phyloP scores from a whole-genome alignment of 768 basidiomycete genomes.

The Auricularia cornea region DNA sequence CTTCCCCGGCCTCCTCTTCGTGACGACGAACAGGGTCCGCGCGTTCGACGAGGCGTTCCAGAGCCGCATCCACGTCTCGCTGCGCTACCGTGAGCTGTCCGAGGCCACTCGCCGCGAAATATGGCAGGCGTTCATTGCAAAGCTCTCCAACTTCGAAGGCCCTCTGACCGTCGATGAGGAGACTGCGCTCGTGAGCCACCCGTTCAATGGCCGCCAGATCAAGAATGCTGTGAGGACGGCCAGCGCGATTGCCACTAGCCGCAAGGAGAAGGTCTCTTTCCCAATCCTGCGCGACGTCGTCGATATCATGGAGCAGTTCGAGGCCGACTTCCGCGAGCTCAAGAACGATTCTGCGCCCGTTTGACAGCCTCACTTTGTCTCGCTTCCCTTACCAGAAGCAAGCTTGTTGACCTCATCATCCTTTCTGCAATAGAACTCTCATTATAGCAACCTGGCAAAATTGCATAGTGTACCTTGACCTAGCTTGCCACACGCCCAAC shows the following conservation, averaged over 20 bases:
- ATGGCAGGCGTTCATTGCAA: constrained; percentile 53
- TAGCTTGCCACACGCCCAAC: too few species aligned
- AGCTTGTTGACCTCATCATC: too few species aligned
- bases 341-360: too few species aligned
- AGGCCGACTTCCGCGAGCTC: constrained; percentile 3
- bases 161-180: constrained; percentile 36
- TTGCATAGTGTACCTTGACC: too few species aligned
- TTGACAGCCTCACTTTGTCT: too few species aligned
- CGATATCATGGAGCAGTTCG: constrained; percentile 43
- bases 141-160: constrained; percentile 18
- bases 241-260: constrained; percentile 46
- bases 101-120: constrained; percentile 47
- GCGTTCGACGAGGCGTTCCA: constrained; percentile 31
- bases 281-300: constrained; percentile 28
- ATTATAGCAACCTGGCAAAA: too few species aligned
- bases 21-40: constrained; percentile 32
- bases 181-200: constrained; percentile 36
- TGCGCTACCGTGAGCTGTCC: constrained; percentile 54
- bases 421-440: too few species aligned
- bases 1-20: constrained; percentile 32
- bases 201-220: constrained; percentile 58
- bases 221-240: constrained; percentile 64
- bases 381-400: too few species aligned
- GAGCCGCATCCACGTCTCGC: constrained; percentile 25
- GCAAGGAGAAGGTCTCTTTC: constrained; percentile 38